Percentiles rank a stretch among this genome's conserved stretches.
Conservation (phyloP, 257 asterid species). For the Ajuga chamaepitys region DNA sequence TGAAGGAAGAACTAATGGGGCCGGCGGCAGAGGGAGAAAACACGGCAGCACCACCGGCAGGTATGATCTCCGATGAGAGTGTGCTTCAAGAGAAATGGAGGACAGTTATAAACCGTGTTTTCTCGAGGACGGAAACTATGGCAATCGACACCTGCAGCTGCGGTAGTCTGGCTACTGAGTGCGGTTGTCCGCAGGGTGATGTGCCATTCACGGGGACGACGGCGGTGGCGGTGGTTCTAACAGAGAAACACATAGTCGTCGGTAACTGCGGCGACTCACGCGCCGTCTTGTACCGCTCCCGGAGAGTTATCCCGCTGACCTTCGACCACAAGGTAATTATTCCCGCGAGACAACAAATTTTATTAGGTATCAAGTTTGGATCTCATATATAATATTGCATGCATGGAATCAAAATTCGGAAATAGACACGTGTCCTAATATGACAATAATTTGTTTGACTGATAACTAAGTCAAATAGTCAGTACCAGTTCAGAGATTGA, state of each 20-base stretch:
- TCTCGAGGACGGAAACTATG: constrained; percentile 15
- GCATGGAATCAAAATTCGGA: neutral
- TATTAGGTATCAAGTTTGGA: neutral
- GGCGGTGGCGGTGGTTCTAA: constrained; percentile 51
- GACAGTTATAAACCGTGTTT: constrained; percentile 9
- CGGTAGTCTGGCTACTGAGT: constrained; percentile 12
- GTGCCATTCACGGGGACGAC: constrained; percentile 48
- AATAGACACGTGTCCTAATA: constrained; percentile 5
- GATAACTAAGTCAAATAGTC: neutral
- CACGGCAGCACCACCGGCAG: neutral
- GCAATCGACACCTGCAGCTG: constrained; percentile 19
- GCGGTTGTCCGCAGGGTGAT: constrained; percentile 36
- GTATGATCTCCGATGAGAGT: neutral
- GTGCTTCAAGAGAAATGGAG: constrained; percentile 28
- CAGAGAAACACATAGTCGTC: constrained; percentile 41
- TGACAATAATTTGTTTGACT: neutral
- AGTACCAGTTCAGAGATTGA: neutral
- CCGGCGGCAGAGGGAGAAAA: neutral
- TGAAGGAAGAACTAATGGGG: constrained; percentile 37
- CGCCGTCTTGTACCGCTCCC: constrained; percentile 57
- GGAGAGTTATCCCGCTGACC: constrained; percentile 46
- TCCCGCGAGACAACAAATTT: neutral
- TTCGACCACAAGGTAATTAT: constrained; percentile 55
- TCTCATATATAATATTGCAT: neutral
- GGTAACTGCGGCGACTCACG: constrained; percentile 84